Conservation (phyloP, 192 early-diverging fungal species). For the Coemansia sp. region DNA sequence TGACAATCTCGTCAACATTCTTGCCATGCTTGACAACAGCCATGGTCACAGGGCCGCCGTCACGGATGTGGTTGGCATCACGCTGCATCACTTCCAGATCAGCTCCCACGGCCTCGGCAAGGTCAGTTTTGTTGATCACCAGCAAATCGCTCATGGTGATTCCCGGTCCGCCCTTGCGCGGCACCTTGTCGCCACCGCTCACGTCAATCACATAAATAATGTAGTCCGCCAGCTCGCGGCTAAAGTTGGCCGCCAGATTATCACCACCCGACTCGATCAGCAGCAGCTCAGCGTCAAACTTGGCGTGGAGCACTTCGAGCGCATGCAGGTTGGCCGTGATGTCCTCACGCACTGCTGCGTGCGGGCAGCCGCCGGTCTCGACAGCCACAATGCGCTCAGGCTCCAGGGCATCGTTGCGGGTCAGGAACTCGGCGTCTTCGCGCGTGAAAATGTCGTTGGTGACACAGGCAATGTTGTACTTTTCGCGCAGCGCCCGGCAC, state of each 20-base stretch:
- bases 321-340: slow-evolving; percentile 93
- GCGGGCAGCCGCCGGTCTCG: slow-evolving; percentile 96
- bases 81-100: slow-evolving; percentile 89
- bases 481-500: slow-evolving; percentile 77
- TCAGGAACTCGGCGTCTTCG: slow-evolving; percentile 95
- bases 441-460: slow-evolving; percentile 98
- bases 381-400: slow-evolving; percentile 87
- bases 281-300: slow-evolving; percentile 79
- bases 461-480: slow-evolving; percentile 83
- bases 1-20: slow-evolving; percentile 79
- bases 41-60: slow-evolving; percentile 86
- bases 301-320: slow-evolving; percentile 82
- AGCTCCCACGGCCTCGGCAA: slow-evolving; percentile 86
- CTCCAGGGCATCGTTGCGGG: slow-evolving; percentile 83
- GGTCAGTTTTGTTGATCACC: slow-evolving; percentile 95
- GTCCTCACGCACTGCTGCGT: slow-evolving; percentile 94
- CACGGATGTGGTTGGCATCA: slow-evolving; percentile 85
- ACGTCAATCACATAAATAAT: slow-evolving; percentile 99
- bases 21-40: slow-evolving; percentile 89
- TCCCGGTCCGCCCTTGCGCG: slow-evolving; percentile 97
- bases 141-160: slow-evolving; percentile 95
- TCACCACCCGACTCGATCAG: slow-evolving; percentile 94
- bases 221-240: slow-evolving; percentile 78
- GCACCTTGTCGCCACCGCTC: slow-evolving; percentile 95
- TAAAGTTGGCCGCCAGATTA: slow-evolving; percentile 87